A percentile compares a stretch with the other conserved stretches of the same genome.
Conservation (phyloP, 148 eudicot species). For the Beta vulgaris region DNA sequence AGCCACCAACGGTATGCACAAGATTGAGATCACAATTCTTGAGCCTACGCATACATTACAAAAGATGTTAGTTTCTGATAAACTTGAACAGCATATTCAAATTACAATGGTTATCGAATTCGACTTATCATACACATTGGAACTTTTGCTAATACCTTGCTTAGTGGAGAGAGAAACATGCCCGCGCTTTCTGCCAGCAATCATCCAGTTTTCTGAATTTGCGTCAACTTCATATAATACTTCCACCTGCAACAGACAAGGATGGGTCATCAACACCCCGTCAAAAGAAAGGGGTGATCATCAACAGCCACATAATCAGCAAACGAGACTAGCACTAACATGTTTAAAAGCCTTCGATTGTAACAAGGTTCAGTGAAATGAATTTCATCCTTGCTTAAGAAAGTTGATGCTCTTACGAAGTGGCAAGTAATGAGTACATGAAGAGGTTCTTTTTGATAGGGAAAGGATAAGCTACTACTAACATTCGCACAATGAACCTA, state of each 20-base stretch:
- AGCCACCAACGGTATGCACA: constrained; percentile 82
- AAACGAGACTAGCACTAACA: not conserved
- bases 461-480: not conserved
- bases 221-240: constrained; percentile 85
- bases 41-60: constrained; percentile 59
- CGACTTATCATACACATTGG: not conserved
- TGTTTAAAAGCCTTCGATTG: not conserved
- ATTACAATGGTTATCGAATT: not conserved
- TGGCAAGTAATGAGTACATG: not conserved
- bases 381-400: too few species aligned
- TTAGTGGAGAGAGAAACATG: constrained; percentile 65
- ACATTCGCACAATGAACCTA: not conserved
- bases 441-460: not conserved
- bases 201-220: constrained; percentile 94
- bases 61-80: not conserved
- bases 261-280: not conserved
- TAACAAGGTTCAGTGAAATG: not conserved
- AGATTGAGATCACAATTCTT: constrained; percentile 66
- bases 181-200: constrained; percentile 97
- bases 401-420: too few species aligned
- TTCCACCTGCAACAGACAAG: constrained; percentile 50
- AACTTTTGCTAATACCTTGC: constrained; percentile 51
- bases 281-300: too few species aligned
- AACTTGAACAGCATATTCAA: too few species aligned
- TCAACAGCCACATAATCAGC: not conserved